Percentiles rank a stretch among this genome's conserved stretches.
phyloP scores from a whole-genome alignment of 1,284 basidiomycete species.

The Cryptococcus wingfieldii region DNA sequence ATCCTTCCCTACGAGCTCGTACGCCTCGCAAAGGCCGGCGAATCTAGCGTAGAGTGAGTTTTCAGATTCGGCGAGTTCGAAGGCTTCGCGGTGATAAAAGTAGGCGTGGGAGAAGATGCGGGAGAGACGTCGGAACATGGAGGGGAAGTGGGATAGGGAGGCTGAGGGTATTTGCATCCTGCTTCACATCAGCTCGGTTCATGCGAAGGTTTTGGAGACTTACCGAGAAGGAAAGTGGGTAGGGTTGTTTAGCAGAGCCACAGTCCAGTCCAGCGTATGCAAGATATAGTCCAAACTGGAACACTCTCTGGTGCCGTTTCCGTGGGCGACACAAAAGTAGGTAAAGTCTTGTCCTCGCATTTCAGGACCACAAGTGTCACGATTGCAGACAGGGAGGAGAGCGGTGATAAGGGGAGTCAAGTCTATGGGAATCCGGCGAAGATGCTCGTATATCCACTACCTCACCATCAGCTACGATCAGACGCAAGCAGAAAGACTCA shows the following conservation, averaged over 20 bases:
- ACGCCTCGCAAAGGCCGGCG: slow-evolving; percentile 72
- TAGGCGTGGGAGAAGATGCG: slow-evolving; percentile 95
- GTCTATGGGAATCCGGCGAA: slow-evolving; percentile 89
- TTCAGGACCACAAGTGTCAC: slow-evolving; percentile 71
- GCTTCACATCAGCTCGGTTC: not conserved
- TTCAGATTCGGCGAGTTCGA: slow-evolving; percentile 57
- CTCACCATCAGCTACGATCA: not conserved
- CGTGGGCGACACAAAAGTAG: slow-evolving; percentile 89
- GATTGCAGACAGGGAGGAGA: slow-evolving; percentile 78
- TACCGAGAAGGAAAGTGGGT: slow-evolving; percentile 83
- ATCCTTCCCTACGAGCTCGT: slow-evolving; percentile 68
- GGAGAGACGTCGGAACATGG: slow-evolving; percentile 64
- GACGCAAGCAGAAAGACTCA: slow-evolving; percentile 27
- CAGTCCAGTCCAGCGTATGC: slow-evolving; percentile 90
- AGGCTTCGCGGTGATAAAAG: slow-evolving; percentile 86
- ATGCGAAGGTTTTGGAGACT: slow-evolving; percentile 12
- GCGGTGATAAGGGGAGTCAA: slow-evolving; percentile 82
- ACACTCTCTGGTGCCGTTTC: slow-evolving; percentile 61
- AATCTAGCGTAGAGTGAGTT: slow-evolving; percentile 89
- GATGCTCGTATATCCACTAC: slow-evolving; percentile 91
- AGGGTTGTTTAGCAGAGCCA: slow-evolving; percentile 85
- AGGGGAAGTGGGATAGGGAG: slow-evolving; percentile 80
- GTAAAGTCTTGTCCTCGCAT: slow-evolving; percentile 98
- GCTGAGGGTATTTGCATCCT: slow-evolving; percentile 74
- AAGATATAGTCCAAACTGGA: slow-evolving; percentile 96